Evolutionary conservation across 2,329 filamentous ascomycete genomes (phyloP).

Genomic region (Aspergillus clavatus): DNA sequence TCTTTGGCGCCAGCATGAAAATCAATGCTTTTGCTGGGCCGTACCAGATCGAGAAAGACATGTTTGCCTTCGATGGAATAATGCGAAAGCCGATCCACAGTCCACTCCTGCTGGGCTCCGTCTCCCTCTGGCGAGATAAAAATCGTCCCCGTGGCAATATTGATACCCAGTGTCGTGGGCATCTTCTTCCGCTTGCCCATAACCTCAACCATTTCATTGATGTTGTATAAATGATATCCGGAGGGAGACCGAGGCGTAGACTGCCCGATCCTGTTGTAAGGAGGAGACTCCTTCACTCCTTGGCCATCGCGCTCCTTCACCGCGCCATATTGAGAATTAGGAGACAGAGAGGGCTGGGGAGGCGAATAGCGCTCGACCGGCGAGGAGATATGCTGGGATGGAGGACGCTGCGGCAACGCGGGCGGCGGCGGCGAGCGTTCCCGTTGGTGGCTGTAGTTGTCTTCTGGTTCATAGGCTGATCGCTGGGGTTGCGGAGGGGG

Average conservation of each 20-base stretch:
- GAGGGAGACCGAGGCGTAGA: conserved; percentile 60
- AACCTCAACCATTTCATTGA: conserved; percentile 94
- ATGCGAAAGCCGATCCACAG: conserved; percentile 89
- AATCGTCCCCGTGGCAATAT: conserved; percentile 79
- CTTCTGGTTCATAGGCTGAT: conserved; percentile 61
- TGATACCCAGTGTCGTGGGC: conserved; percentile 94
- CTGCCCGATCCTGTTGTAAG: conserved; percentile 49
- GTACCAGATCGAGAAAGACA: conserved; percentile 88
- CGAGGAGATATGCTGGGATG: conserved; percentile 51
- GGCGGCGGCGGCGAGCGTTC: conserved; percentile 46
- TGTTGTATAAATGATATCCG: conserved; percentile 90
- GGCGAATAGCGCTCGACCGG: conserved; percentile 56
- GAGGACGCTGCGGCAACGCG: conserved; percentile 59
- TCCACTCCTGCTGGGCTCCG: conserved; percentile 86
- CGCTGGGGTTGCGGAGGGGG: conserved; percentile 39
- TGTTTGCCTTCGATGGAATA: conserved; percentile 98
- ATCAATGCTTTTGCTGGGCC: conserved; percentile 90
- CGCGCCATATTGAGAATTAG: conserved; percentile 28
- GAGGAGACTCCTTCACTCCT: conserved; percentile 51
- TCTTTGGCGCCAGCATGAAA: conserved; percentile 97
- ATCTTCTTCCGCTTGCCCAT: conserved; percentile 98
- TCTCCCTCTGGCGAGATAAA: conserved; percentile 85
- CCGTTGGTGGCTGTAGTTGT: conserved; percentile 54
- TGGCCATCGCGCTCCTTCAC: conserved; percentile 35
- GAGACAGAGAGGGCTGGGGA: conserved; percentile 50